Evolutionary conservation across 1,284 basidiomycete species (phyloP).

Genomic region (Polyporus tsugae): DNA sequence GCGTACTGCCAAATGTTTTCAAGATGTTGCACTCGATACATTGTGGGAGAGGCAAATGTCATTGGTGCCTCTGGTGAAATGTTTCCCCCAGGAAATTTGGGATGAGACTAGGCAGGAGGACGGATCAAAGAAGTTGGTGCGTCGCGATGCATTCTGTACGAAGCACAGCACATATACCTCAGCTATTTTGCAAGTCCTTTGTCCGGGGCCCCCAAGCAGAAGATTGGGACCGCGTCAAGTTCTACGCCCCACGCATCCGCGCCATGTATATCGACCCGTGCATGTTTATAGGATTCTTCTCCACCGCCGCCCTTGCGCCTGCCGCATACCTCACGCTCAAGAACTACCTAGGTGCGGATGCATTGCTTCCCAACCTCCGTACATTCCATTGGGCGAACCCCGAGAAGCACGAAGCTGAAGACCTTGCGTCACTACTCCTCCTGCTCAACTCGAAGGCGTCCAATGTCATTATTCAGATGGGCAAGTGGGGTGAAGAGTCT

Average conservation of each 20-base stretch:
- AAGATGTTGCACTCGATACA: conserved; percentile 28
- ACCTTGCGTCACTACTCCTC: conserved; percentile 20
- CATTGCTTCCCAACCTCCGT: conserved; percentile 29
- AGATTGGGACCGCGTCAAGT: conserved; percentile 28
- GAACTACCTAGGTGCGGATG: conserved; percentile 5
- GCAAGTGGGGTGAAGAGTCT: conserved; percentile 3
- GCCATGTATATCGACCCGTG: conserved; percentile 1
- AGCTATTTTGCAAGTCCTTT: conserved; percentile 12
- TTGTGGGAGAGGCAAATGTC: conserved; percentile 28
- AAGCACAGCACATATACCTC: not conserved
- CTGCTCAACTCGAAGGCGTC: conserved; percentile 25
- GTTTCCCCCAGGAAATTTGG: conserved; percentile 29
- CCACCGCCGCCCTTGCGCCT: not conserved
- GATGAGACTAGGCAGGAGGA: conserved; percentile 17
- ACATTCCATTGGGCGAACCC: conserved; percentile 25
- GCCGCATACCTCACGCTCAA: conserved; percentile 15
- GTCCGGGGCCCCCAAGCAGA: conserved; percentile 14
- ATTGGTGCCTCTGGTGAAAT: conserved; percentile 28
- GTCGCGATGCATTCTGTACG: not conserved
- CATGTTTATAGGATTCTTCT: conserved; percentile 3
- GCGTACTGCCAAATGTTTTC: conserved; percentile 27
- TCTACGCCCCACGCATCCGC: conserved; percentile 28
- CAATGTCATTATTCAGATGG: conserved; percentile 15
- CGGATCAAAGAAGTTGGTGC: conserved; percentile 19
- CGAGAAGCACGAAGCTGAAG: not conserved